phyloP scores from a whole-genome alignment of 164 flowering plant genomes.

The Kalanchoe fedtschenkoi region DNA sequence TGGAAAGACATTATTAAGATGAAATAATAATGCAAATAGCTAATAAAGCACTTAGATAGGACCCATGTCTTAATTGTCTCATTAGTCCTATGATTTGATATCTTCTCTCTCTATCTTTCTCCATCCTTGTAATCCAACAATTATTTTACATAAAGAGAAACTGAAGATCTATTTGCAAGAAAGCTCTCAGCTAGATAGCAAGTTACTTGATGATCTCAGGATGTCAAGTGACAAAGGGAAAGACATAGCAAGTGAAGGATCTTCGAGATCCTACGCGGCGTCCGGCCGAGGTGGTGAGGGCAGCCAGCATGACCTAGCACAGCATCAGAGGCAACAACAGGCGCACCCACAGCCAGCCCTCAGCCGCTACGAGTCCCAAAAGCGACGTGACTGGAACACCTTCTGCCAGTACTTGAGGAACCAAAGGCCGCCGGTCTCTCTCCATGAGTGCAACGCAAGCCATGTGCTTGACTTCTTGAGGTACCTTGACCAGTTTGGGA shows the following conservation, averaged over 20 bases:
- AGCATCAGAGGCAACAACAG: slow-evolving; percentile 7
- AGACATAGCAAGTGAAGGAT: neutral
- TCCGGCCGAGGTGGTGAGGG: neutral
- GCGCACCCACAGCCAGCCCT: slow-evolving; percentile 22
- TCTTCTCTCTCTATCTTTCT: slow-evolving; percentile 4
- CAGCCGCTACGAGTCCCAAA: slow-evolving; percentile 55
- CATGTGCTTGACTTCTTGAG: slow-evolving; percentile 48
- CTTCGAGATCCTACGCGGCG: neutral
- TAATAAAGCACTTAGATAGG: slow-evolving; percentile 37
- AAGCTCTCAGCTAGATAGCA: neutral
- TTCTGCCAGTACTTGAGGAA: slow-evolving; percentile 52
- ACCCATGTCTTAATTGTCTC: slow-evolving; percentile 25
- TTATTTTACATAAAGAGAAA: neutral
- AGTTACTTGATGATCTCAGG: neutral
- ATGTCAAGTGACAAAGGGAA: slow-evolving; percentile 5
- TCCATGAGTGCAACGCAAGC: slow-evolving; percentile 36
- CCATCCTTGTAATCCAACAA: neutral
- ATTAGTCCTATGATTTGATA: slow-evolving; percentile 22
- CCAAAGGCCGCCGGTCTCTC: slow-evolving; percentile 38
- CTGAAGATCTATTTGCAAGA: neutral
- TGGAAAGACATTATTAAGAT: too few relatives aligned
- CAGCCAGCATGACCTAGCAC: neutral
- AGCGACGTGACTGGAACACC: slow-evolving; percentile 54
- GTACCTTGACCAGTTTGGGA: slow-evolving; percentile 50
- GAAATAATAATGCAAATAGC: slow-evolving; percentile 7